Evolutionary conservation across 2,329 filamentous ascomycete genomes (phyloP).

Genomic region (Penicillium aurantiogriseum): DNA sequence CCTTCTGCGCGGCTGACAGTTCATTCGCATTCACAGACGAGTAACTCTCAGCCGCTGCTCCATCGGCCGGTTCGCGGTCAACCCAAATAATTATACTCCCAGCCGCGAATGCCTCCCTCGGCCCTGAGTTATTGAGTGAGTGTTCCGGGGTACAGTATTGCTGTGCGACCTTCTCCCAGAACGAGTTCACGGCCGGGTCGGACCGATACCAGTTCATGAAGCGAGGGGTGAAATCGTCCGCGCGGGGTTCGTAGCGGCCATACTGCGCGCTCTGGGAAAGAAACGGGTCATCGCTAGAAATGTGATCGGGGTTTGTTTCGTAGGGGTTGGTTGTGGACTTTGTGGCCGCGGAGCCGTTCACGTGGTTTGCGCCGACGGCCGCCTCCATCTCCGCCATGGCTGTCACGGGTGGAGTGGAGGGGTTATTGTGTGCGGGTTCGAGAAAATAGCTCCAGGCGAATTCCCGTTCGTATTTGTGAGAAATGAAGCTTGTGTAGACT

Average conservation of each 20-base stretch:
- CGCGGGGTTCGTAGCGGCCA: slow-evolving; percentile 35
- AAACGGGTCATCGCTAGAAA: slow-evolving; percentile 37
- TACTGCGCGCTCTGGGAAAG: slow-evolving; percentile 33
- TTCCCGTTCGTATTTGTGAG: neutral
- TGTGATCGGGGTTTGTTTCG: slow-evolving; percentile 33
- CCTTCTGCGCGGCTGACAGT: slow-evolving; percentile 35
- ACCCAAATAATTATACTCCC: slow-evolving; percentile 41
- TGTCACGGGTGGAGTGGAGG: neutral
- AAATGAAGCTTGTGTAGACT: neutral
- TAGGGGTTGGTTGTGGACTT: slow-evolving; percentile 30
- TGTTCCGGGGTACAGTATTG: slow-evolving; percentile 34
- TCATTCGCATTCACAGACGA: slow-evolving; percentile 41
- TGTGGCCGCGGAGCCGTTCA: slow-evolving; percentile 22
- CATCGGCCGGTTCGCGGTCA: slow-evolving; percentile 30
- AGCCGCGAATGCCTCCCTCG: slow-evolving; percentile 35
- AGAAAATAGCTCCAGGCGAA: neutral
- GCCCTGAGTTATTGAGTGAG: slow-evolving; percentile 31
- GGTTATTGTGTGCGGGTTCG: neutral
- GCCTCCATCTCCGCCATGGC: slow-evolving; percentile 26
- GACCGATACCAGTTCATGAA: slow-evolving; percentile 35
- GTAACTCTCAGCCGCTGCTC: slow-evolving; percentile 31
- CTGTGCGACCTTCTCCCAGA: slow-evolving; percentile 38
- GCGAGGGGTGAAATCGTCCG: slow-evolving; percentile 38
- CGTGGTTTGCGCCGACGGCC: slow-evolving; percentile 20
- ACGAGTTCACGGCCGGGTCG: slow-evolving; percentile 30